Evolutionary conservation across 2,329 filamentous ascomycete genomes (phyloP), one percentile per base, ranked within the genome.

Genomic region (Fusarium sp.): DNA sequence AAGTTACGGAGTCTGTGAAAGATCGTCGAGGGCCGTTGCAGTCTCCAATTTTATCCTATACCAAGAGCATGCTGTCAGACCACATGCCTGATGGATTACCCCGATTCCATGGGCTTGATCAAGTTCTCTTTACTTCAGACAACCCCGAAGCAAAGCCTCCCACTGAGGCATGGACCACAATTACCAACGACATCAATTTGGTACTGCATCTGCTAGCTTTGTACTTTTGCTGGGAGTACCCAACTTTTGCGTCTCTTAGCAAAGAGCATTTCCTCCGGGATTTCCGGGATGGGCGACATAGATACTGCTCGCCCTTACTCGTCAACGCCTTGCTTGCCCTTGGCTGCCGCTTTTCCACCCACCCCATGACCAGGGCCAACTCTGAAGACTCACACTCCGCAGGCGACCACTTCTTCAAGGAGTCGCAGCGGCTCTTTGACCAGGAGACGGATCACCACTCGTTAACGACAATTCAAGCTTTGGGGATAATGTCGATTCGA

Each of bases 211-310:
- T 92, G 13, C 79, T 92, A 54, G 83, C 86, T 1, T 81, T 92
- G 29, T 92, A 92, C 79, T 92, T 92, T 70, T 91, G 89, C 81
- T 93, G 91, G 87, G 88, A 91, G 70, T 92, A 94, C 76, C 90
- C 91, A 5, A 93, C 90, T 14, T 92, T 92, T 78, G 88, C 90
- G 7, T 88, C 91, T 6, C 85, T 94, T 49, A 91, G 89, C 75
- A 90, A 91, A 74, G 88, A 92, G 72, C 87, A 90, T 73, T 93
- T 93, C 73, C 81, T 91, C 64, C 83, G 83, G 59, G 90, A 93
- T 76, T 92, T 91, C 73, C 80, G 83, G 37, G 82, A 84, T 13
- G 89, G 88, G 3, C 82, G 86, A 20, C 83, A 84, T 49, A 86
- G 90, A 44, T 92, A 89, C 78, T 93, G 90, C 80, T 92, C 89